Evolutionary conservation across 2,329 filamentous ascomycete species (phyloP), one percentile per base, ranked within the genome.

Genomic region (Penicillium sclerotigenum): DNA sequence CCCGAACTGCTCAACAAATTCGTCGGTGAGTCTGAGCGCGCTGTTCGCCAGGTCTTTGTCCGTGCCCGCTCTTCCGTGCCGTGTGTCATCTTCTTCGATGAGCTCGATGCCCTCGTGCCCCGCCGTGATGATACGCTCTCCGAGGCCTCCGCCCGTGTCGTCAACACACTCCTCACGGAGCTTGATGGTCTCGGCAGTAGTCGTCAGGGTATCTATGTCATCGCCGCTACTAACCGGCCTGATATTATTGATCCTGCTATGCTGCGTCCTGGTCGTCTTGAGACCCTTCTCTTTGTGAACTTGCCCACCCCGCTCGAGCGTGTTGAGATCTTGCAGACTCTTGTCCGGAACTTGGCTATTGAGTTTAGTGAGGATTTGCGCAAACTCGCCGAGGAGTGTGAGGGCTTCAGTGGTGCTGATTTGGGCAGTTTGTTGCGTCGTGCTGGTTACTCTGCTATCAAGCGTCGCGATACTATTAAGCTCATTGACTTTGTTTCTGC

Each of bases 191-290:
- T 95, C 7, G 77, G 77, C 34, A 85, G 83, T 59, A 87, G 84
- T 63, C 85, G 94, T 36, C 83, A 86, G 45, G 93, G 93, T 16
- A 92, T 99, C 60, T 97, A 94, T 73, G 88, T 99, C 16, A 91
- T 99, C 56, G 94, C 90, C 24, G 94, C 94, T 0, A 97, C 94
- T 2, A 99, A 99, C 73, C 81, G 94, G 0, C 93, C 93, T 0
- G 93, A 97, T 69, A 96, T 96, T 77, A 97, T 99, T 64, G 94
- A 99, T 71, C 87, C 90, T 1, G 94, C 94, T 1, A 96, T 99
- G 85, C 82, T 97, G 11, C 87, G 94, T 1, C 93, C 94, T 0
- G 94, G 94, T 0, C 87, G 94, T 26, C 81, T 99, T 1, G 93
- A 92, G 61, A 93, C 88, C 0, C 84, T 88, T n/a, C 81, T 97